These are phyloP conservation scores for Vanrija pseudolonga DNA, from an alignment of 1,284 basidiomycete species.

Conservation along the genomic window DNA sequence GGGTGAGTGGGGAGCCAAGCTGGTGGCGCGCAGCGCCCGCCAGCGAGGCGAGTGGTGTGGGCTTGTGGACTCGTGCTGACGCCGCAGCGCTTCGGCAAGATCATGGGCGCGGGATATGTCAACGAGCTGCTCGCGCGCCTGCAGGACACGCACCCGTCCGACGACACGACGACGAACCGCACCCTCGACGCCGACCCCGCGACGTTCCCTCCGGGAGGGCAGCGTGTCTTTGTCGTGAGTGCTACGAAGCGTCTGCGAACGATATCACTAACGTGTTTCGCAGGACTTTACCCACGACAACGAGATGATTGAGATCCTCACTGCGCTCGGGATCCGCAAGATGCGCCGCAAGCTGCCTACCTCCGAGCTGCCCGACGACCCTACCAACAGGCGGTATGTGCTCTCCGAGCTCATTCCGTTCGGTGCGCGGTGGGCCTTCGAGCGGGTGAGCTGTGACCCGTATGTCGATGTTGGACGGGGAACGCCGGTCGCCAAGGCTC, in stretches of 20 bases:
- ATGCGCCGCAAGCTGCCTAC: slow-evolving; percentile 3
- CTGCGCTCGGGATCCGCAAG: slow-evolving; percentile 67
- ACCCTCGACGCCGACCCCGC: slow-evolving; percentile 63
- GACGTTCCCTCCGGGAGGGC: slow-evolving; percentile 62
- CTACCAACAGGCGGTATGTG: slow-evolving; percentile 17
- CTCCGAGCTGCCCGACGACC: neutral
- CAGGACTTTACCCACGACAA: slow-evolving; percentile 78
- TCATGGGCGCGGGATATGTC: slow-evolving; percentile 61
- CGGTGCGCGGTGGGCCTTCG: slow-evolving; percentile 37
- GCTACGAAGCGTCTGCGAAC: slow-evolving; percentile 42
- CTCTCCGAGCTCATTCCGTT: slow-evolving; percentile 40
- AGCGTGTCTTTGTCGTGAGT: slow-evolving; percentile 42
- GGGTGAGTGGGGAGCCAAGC: too few relatives aligned
- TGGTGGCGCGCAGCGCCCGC: slow-evolving; percentile 21
- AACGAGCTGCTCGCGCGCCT: slow-evolving; percentile 81
- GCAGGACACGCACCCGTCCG: slow-evolving; percentile 58
- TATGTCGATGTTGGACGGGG: neutral
- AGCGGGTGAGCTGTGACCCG: slow-evolving; percentile 30
- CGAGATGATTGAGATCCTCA: slow-evolving; percentile 69
- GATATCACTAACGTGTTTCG: slow-evolving; percentile 54
- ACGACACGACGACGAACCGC: slow-evolving; percentile 71
- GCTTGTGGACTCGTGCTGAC: slow-evolving; percentile 1
- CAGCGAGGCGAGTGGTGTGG: too few relatives aligned
- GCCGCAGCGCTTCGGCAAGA: slow-evolving; percentile 28
- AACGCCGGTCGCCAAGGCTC: neutral